These are phyloP conservation scores for Mycosarcoma mackinlayi DNA, from an alignment of 1,284 basidiomycete species.

Conservation along the genomic window DNA sequence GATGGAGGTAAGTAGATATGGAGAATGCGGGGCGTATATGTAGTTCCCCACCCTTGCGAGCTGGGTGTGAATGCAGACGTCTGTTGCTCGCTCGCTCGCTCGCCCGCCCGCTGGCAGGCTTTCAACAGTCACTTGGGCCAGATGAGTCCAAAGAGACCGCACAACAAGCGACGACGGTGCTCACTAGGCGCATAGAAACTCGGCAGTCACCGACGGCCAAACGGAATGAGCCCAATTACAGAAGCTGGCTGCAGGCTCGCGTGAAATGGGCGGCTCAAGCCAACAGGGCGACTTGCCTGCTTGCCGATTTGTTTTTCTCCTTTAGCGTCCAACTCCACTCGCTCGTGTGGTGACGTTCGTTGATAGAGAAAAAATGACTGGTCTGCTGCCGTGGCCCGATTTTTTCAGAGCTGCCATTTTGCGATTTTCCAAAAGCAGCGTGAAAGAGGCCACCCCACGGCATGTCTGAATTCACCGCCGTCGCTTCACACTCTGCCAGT, in stretches of 20 bases:
- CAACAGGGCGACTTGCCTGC: no score
- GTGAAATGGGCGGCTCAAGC: constrained; percentile 7
- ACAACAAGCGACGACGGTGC: no score
- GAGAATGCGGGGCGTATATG: constrained; percentile 29
- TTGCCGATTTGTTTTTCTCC: no score
- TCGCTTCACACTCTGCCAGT: background rate
- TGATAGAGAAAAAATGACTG: background rate
- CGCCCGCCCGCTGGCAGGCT: background rate
- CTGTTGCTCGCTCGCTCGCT: no score
- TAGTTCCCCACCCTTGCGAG: background rate
- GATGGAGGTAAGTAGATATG: background rate
- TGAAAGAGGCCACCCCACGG: constrained; percentile 23
- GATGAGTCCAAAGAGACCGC: constrained; percentile 2
- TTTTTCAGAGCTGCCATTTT: background rate
- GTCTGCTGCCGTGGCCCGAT: background rate
- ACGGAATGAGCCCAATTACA: background rate
- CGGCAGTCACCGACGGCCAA: constrained; percentile 1
- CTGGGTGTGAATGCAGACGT: constrained; percentile 19
- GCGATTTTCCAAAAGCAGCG: constrained; percentile 35
- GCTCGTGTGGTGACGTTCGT: background rate
- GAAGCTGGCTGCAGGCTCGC: background rate
- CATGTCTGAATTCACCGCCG: constrained; percentile 16
- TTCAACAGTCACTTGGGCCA: background rate
- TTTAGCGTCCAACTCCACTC: no score
- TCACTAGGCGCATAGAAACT: no score